Percentiles rank a stretch among this genome's conserved stretches.
These are phyloP conservation scores for Cyberlindnera euphorbiiphila DNA, from an alignment of 805 yeast species.

Conservation along the genomic window DNA sequence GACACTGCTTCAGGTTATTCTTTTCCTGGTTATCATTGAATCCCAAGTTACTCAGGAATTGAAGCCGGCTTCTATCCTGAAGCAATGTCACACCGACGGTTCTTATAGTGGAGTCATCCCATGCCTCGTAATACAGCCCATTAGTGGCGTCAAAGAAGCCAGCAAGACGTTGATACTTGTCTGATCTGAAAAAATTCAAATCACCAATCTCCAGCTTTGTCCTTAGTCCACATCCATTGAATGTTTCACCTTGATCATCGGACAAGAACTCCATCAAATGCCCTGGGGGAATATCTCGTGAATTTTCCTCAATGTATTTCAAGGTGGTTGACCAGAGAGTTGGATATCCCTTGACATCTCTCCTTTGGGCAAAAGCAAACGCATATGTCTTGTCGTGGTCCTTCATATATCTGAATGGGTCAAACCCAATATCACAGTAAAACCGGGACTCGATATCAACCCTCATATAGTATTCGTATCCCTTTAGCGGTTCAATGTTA, in stretches of 20 bases:
- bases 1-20: conserved; percentile 55
- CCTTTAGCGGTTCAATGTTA: conserved; percentile 38
- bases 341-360: conserved; percentile 64
- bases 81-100: conserved; percentile 77
- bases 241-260: conserved; percentile 62
- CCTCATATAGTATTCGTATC: conserved; percentile 50
- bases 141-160: conserved; percentile 66
- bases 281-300: conserved; percentile 54
- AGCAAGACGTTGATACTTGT: conserved; percentile 65
- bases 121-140: conserved; percentile 83
- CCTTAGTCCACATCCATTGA: conserved; percentile 88
- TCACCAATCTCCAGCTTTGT: conserved; percentile 79
- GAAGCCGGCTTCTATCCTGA: conserved; percentile 58
- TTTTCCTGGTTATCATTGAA: conserved; percentile 62
- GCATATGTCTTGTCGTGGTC: conserved; percentile 55
- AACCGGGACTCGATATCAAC: conserved; percentile 43
- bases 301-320: conserved; percentile 56
- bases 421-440: conserved; percentile 45
- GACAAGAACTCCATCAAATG: conserved; percentile 70
- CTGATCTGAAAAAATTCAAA: conserved; percentile 68
- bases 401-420: conserved; percentile 47
- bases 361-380: conserved; percentile 61
- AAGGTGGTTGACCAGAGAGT: conserved; percentile 74
- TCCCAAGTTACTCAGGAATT: conserved; percentile 77
- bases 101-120: conserved; percentile 92